Base-by-base conservation (phyloP, 2,329 filamentous ascomycete genomes). In the Neofusicoccum ribis region DNA sequence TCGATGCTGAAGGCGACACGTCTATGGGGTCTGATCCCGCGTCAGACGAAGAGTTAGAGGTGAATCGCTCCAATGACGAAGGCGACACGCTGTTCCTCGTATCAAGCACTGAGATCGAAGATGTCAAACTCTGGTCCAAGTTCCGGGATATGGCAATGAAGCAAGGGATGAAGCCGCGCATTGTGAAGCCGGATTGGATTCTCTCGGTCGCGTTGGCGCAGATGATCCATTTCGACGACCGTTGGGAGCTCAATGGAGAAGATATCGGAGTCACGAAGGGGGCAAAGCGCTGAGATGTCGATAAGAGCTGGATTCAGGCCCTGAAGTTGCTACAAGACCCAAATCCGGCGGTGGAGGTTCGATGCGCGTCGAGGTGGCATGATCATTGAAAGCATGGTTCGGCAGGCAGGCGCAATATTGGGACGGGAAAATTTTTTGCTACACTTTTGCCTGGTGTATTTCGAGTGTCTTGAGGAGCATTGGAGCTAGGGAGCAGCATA, bases 141-240 rank as follows among this genome's bases (percentile, higher is more conserved):
- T 99, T 99, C 76, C 84, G 87, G 64, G 87, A 91, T 60, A 89
- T 96, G 86, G 93, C 91, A 2, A 81, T 84, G 68, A 89, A 89
- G 70, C 89, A 91, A 50, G 89, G 91, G 73, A 93, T 94, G 85
- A 85, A 89, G 69, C 89, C 93, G 2, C 84, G 91, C 62, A 88
- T 99, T 46, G 92, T 97, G 27, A 86, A 86, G 52, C 86, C 91
- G 2, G 93, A 99, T 74, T 99, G 95, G 95, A 77, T 99, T 71
- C 81, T 99, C 65, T 90, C 93, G 72, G 89, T 93, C 66, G 92
- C 92, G 4, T 94, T 99, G 91, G 88, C 87, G 71, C 95, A 99
- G 79, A 84, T 92, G 77, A 81, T 95, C 47, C 5, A 39, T 20
- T 58, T 39, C 11, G 64, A 66, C 9, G 58, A 63, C 23, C 58